Evolutionary conservation across 345 rosid genomes (phyloP), one percentile per base, ranked within the genome.

Genomic region (Geranium brycei): DNA sequence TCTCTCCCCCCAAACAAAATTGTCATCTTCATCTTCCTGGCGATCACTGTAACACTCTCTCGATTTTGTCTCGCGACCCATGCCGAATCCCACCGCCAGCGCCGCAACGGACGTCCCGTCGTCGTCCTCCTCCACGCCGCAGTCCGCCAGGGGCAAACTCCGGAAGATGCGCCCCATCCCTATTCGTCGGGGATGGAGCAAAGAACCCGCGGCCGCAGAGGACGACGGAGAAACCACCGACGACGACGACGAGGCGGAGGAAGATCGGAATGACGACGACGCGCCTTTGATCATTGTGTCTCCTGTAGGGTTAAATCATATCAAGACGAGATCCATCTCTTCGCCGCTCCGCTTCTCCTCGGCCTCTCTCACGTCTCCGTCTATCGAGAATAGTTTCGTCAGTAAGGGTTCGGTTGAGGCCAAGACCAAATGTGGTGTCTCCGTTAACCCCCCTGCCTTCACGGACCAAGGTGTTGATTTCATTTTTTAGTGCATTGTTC

Each of bases 281-380:
- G 55, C 31, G 66, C 17, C 85, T 28, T 80, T 82, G 19, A 81
- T 86, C 62, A 63, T 78, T 7, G 78, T 93, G 59, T 83, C 93
- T 4, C 73, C 85, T 16, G 80, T 88, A 15, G 88, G 92, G 62
- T 73, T 93, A 63, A 90, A 93, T 62, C 84, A 84, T 60, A 93
- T 93, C 61, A 80, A 70, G 72, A 93, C 97, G 30, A 89, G 81
- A 69, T 88, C 91, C 65, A 73, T 81, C 11, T 62, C 75, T 28
- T 79, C 72, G 13, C 84, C 91, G 60, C 83, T 90, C 66, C 80
- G 90, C 62, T 76, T 83, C 60, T 78, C 85, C 1, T 79, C 95
- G 23, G 58, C 80, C 8, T 56, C 69, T 2, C 78, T 40, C 11
- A 59, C 73, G 69, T 77, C 82, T 17, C 62, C 62, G 35, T 62